These are phyloP conservation scores for Fusarium austroafricanum DNA, from an alignment of 2,329 filamentous ascomycete species.

Conservation along the genomic window DNA sequence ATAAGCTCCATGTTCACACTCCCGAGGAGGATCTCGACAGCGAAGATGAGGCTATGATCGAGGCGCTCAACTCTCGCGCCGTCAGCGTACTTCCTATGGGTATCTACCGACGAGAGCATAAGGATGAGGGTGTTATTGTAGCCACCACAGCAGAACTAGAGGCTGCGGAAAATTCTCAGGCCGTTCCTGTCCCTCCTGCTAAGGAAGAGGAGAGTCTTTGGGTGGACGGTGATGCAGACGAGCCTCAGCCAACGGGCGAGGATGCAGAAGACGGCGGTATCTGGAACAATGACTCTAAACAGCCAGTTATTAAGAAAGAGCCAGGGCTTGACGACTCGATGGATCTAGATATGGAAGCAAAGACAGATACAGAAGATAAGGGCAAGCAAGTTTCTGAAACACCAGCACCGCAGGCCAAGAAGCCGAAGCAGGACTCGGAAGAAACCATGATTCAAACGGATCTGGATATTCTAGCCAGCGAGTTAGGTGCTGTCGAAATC, in stretches of 20 bases:
- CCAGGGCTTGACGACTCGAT: slow-evolving; percentile 56
- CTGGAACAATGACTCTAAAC: slow-evolving; percentile 57
- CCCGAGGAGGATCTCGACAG: slow-evolving; percentile 59
- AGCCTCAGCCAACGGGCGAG: slow-evolving; percentile 42
- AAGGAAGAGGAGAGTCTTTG: slow-evolving; percentile 61
- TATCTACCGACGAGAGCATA: slow-evolving; percentile 65
- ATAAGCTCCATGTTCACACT: slow-evolving; percentile 62
- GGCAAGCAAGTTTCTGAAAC: slow-evolving; percentile 41
- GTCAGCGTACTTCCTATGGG: slow-evolving; percentile 64
- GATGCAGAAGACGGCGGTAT: slow-evolving; percentile 54
- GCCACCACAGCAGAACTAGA: slow-evolving; percentile 69
- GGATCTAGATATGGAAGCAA: slow-evolving; percentile 54
- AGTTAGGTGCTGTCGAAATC: slow-evolving; percentile 55
- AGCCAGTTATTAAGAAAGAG: slow-evolving; percentile 58
- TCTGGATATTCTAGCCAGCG: slow-evolving; percentile 56
- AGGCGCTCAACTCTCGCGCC: slow-evolving; percentile 48
- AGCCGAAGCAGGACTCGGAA: slow-evolving; percentile 52
- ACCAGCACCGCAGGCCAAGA: slow-evolving; percentile 45
- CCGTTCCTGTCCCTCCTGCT: slow-evolving; percentile 32
- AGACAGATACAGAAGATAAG: slow-evolving; percentile 39
- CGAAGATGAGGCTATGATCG: slow-evolving; percentile 58
- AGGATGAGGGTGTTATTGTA: slow-evolving; percentile 64
- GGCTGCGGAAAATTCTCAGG: slow-evolving; percentile 60
- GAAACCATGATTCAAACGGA: slow-evolving; percentile 55
- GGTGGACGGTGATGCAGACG: slow-evolving; percentile 53